Percentiles rank a stretch among this genome's conserved stretches.
These are phyloP conservation scores for Abortiporus biennis DNA, from an alignment of 1,284 basidiomycete genomes.

Conservation along the genomic window DNA sequence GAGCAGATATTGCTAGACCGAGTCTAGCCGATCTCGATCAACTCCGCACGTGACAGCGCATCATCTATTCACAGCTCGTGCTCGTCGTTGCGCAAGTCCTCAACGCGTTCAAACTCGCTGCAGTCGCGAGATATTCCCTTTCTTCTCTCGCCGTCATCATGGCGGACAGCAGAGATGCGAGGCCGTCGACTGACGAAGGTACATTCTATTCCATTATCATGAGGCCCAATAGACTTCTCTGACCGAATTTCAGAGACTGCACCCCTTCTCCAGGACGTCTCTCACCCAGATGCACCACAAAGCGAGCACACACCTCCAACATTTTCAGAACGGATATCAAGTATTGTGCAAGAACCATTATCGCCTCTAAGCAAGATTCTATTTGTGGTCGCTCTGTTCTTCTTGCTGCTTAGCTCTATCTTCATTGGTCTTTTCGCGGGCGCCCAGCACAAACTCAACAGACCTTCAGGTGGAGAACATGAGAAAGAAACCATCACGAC, in stretches of 20 bases:
- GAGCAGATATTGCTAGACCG: too few relatives aligned
- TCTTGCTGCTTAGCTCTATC: slow-evolving; percentile 78
- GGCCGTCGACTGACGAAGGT: slow-evolving; percentile 17
- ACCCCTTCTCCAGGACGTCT: slow-evolving; percentile 24
- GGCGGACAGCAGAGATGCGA: slow-evolving; percentile 13
- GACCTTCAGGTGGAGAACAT: slow-evolving; percentile 27
- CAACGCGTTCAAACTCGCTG: too few relatives aligned
- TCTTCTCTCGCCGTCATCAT: slow-evolving; percentile 10
- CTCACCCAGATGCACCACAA: slow-evolving; percentile 19
- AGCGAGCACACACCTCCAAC: slow-evolving; percentile 22
- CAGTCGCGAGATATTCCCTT: too few relatives aligned
- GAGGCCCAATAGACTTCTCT: too few relatives aligned
- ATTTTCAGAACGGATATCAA: slow-evolving; percentile 45
- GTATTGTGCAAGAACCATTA: slow-evolving; percentile 66
- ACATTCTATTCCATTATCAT: slow-evolving; percentile 2
- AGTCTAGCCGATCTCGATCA: too few relatives aligned
- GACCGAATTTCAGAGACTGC: slow-evolving; percentile 20
- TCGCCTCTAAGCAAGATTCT: slow-evolving; percentile 85
- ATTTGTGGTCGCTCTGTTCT: slow-evolving; percentile 64
- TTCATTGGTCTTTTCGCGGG: slow-evolving; percentile 94
- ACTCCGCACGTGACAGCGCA: too few relatives aligned
- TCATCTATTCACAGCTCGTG: too few relatives aligned
- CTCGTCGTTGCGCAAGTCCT: too few relatives aligned
- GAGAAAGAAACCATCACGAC: slow-evolving; percentile 16
- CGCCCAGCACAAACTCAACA: slow-evolving; percentile 70